Base-by-base conservation (phyloP, 345 rosid species). In the Combretum micranthum region DNA sequence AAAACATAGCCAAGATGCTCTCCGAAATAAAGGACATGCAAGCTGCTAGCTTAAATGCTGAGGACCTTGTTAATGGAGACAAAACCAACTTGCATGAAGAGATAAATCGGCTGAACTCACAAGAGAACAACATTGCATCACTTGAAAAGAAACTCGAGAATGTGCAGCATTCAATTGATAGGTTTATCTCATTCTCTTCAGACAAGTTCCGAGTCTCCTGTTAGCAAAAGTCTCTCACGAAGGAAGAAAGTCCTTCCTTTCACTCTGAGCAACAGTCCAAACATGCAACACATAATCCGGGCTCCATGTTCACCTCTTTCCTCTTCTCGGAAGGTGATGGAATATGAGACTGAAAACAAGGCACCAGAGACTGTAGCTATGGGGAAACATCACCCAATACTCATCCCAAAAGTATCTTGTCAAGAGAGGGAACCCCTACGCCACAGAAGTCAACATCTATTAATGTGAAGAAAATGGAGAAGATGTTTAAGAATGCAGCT, bases 401-500 rank as follows among this genome's bases (percentile, higher is more conserved):
- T 49, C 39, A 4, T 32, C 52, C 48, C 61, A 70, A 62, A 64
- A 48, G 60, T 46, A 67, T 54, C 47, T 73, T 81, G 18, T 83
- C 92, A 20, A 85, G 78, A 67, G 87, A 87, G 57, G 86, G 77
- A 72, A 80, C 96, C 59, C 87, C 81, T 15, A 57, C 67, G 25
- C 50, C 79, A 1, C 63, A 77, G 56, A 75, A 80, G 68, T 68
- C 84, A 53, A 83, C 74, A 56, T 88, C 98, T 19, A 84, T 92
- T 25, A 85, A 86, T 77, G 90, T 92, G 67, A 88, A 84, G 77
- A 88, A 90, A 77, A 73, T 92, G 87, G 83, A 88, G 65, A 83
- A 87, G 61, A 83, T 92, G 96, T 92, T 86, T 75, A 88, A 83
- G 83, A 83, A 78, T 73, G 98, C 98, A 43, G 93, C 96, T 14